A percentile compares a stretch with the other conserved stretches of the same genome.
phyloP scores from a whole-genome alignment of 2,329 filamentous ascomycete species.

The Penicillium oxalicum region DNA sequence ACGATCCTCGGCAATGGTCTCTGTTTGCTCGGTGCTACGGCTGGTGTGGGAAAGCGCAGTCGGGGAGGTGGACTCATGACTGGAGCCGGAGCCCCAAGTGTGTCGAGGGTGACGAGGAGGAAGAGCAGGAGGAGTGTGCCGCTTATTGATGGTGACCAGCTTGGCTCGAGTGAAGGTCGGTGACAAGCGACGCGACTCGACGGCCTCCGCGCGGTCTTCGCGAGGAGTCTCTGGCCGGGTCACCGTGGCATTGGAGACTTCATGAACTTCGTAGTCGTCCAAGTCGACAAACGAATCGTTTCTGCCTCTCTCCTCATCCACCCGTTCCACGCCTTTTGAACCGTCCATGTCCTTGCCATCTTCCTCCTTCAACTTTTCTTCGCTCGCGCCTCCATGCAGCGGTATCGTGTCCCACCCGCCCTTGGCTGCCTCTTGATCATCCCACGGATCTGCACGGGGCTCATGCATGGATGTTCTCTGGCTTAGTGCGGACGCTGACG shows the following conservation, averaged over 20 bases:
- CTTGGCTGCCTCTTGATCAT: slow-evolving; percentile 16
- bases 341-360: slow-evolving; percentile 2
- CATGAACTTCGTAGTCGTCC: slow-evolving; percentile 33
- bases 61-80: slow-evolving; percentile 20
- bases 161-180: slow-evolving; percentile 69
- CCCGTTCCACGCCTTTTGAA: slow-evolving; percentile 6
- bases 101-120: slow-evolving; percentile 64
- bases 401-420: slow-evolving; percentile 24
- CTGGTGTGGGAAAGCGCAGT: slow-evolving; percentile 22
- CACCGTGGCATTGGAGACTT: slow-evolving; percentile 52
- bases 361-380: slow-evolving; percentile 7
- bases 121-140: slow-evolving; percentile 64
- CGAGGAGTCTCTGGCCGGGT: slow-evolving; percentile 39
- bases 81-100: slow-evolving; percentile 20
- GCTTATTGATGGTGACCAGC: slow-evolving; percentile 78
- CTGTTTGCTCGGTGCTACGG: slow-evolving; percentile 20
- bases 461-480: slow-evolving; percentile 21
- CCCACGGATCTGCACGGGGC: slow-evolving; percentile 17
- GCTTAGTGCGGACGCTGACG: slow-evolving; percentile 31
- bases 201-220: slow-evolving; percentile 38
- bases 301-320: background rate
- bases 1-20: slow-evolving; percentile 11
- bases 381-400: slow-evolving; percentile 6
- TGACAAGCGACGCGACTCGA: slow-evolving; percentile 51
- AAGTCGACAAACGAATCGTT: slow-evolving; percentile 17